These are phyloP conservation scores for Saururus chinensis DNA, from an alignment of 164 flowering plant genomes.

Conservation along the genomic window DNA sequence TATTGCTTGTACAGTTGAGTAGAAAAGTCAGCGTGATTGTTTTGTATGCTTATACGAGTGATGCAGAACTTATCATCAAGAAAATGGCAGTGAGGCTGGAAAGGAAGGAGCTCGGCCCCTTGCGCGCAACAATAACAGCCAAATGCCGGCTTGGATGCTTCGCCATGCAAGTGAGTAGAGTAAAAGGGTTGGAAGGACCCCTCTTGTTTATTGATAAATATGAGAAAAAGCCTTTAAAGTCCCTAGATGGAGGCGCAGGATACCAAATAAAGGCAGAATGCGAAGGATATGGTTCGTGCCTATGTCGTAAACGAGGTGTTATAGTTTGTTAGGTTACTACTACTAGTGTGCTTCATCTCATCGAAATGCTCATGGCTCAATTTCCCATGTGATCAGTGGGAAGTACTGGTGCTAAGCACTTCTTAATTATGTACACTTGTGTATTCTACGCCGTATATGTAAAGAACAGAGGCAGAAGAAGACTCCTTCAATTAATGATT, in stretches of 20 bases:
- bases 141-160: slow-evolving; percentile 50
- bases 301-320: neutral
- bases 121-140: slow-evolving; percentile 7
- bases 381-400: neutral
- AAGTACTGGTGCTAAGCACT: neutral
- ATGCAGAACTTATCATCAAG: slow-evolving; percentile 26
- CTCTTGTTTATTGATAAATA: neutral
- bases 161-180: slow-evolving; percentile 16
- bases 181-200: neutral
- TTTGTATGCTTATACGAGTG: neutral
- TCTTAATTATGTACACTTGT: too few species aligned
- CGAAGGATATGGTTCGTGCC: too few species aligned
- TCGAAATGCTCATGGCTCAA: neutral
- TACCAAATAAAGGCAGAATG: neutral
- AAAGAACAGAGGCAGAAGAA: too few species aligned
- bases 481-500: too few species aligned
- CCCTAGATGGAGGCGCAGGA: neutral
- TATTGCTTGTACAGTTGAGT: neutral
- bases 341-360: neutral
- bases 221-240: neutral
- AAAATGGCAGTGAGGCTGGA: slow-evolving; percentile 2
- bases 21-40: neutral
- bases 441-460: too few species aligned
- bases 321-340: neutral
- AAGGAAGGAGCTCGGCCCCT: slow-evolving; percentile 15